Conservation (phyloP, 495 filamentous ascomycete genomes). For the Aspergillus ellipticus region DNA sequence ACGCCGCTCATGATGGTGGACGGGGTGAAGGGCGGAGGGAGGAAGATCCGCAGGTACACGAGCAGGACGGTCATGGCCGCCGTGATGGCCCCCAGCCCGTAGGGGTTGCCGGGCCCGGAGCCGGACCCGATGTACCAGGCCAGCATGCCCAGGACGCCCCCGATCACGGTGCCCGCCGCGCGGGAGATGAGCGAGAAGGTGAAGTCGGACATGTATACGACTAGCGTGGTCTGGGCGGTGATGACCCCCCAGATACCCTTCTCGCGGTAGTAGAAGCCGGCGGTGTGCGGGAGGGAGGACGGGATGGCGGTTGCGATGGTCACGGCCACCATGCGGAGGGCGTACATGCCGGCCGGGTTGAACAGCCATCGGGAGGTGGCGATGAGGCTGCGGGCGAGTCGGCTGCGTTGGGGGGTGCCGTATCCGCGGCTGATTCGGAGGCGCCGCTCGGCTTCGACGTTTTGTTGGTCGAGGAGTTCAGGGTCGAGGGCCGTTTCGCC, state of each 20-base stretch:
- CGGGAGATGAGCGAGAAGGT: conserved; percentile 31
- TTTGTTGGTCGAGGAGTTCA: conserved; percentile 1
- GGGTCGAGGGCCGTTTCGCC: conserved; percentile 5
- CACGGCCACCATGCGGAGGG: conserved; percentile 28
- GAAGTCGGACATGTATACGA: conserved; percentile 42
- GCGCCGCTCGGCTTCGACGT: conserved; percentile 12
- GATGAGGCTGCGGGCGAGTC: conserved; percentile 1
- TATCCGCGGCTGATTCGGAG: conserved; percentile 15
- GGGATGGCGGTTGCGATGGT: conserved; percentile 37
- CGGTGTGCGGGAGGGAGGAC: conserved; percentile 28
- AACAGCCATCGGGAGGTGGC: conserved; percentile 15
- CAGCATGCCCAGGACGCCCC: conserved; percentile 34
- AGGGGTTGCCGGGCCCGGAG: conserved; percentile 34
- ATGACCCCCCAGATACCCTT: conserved; percentile 44
- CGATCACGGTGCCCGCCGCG: conserved; percentile 30
- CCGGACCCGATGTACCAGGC: conserved; percentile 45
- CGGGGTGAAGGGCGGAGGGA: conserved; percentile 21
- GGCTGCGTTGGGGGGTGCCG: background rate
- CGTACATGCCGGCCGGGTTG: conserved; percentile 12
- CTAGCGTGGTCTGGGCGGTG: conserved; percentile 38
- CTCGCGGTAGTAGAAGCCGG: conserved; percentile 40
- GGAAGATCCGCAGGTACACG: conserved; percentile 37
- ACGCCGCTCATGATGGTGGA: conserved; percentile 35
- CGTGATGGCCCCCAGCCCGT: conserved; percentile 34
- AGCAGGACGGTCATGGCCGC: conserved; percentile 26